A percentile compares a stretch with the other conserved stretches of the same genome.
Evolutionary conservation across 257 asterid genomes (phyloP).

Genomic region (Petunia secreta): DNA sequence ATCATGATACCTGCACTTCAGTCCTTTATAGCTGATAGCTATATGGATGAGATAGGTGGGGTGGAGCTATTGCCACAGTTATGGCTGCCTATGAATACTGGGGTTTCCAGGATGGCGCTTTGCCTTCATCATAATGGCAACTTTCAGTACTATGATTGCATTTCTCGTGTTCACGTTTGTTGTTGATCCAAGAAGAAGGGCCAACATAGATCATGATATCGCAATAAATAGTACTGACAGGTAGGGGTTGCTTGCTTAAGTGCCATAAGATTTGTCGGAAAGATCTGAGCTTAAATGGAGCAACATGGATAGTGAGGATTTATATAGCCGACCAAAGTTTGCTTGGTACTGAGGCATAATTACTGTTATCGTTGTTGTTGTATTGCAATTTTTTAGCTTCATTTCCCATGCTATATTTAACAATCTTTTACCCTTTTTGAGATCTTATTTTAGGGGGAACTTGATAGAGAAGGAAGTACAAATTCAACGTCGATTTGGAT

Average conservation of each 20-base stretch:
- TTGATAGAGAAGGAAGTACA: constrained; percentile 50
- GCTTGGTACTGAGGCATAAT: too few relatives aligned
- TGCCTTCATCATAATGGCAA: constrained; percentile 77
- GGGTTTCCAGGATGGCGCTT: constrained; percentile 95
- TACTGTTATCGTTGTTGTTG: too few relatives aligned
- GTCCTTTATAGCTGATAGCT: constrained; percentile 95
- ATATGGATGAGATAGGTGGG: constrained; percentile 82
- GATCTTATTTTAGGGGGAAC: constrained; percentile 56
- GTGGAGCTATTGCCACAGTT: constrained; percentile 96
- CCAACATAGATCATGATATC: constrained; percentile 34
- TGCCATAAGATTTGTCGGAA: background rate
- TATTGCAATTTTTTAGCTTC: too few relatives aligned
- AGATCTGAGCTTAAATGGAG: too few relatives aligned
- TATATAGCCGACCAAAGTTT: too few relatives aligned
- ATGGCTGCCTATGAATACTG: constrained; percentile 83
- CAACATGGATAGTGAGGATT: too few relatives aligned
- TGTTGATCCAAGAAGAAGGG: constrained; percentile 67
- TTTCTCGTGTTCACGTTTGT: constrained; percentile 78
- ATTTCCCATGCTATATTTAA: constrained; percentile 1
- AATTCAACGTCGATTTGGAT: constrained; percentile 62
- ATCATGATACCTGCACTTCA: constrained; percentile 94
- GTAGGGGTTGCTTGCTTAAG: constrained; percentile 40
- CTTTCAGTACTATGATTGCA: constrained; percentile 74
- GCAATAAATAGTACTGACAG: constrained; percentile 50
- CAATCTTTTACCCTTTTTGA: background rate